Percentiles rank a stretch among this genome's conserved stretches.
phyloP scores from a whole-genome alignment of 2,329 filamentous ascomycete genomes.

The Ceratocystis huliohia region DNA sequence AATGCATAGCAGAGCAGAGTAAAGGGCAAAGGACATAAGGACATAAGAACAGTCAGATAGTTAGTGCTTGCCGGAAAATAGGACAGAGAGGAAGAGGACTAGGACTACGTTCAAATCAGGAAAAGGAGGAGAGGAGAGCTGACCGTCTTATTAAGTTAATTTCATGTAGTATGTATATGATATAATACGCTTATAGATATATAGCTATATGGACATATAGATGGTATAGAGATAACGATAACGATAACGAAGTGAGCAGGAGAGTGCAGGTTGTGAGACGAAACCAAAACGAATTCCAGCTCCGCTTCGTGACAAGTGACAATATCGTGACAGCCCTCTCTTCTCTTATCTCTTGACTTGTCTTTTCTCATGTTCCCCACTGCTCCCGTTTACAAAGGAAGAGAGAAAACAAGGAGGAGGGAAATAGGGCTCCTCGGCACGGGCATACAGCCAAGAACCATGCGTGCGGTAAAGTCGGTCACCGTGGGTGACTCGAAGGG shows the following conservation, averaged over 20 bases:
- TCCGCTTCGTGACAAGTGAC: conserved; percentile 9
- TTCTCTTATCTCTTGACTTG: neutral
- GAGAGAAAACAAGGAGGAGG: conserved; percentile 2
- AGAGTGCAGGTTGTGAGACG: neutral
- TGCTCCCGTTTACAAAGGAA: neutral
- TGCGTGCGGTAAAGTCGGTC: neutral
- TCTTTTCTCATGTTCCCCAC: neutral
- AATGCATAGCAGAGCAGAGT: too few species aligned
- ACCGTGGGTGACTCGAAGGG: neutral
- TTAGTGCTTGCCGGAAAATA: too few species aligned
- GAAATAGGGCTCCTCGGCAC: neutral
- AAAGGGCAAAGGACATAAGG: too few species aligned
- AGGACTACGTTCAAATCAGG: too few species aligned
- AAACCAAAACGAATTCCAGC: neutral
- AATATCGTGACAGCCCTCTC: neutral
- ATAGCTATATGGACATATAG: too few species aligned
- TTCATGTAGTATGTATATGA: too few species aligned
- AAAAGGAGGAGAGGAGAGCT: too few species aligned
- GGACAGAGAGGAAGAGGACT: too few species aligned
- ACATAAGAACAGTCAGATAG: too few species aligned
- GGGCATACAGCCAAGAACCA: conserved; percentile 6
- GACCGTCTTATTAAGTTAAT: too few species aligned
- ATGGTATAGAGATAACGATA: neutral
- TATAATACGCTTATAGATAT: too few species aligned
- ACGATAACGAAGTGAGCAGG: neutral